Percentiles rank a stretch among this genome's conserved stretches.
Evolutionary conservation across 2,329 filamentous ascomycete genomes (phyloP).

Genomic region (Penicillium psychrosexuale): DNA sequence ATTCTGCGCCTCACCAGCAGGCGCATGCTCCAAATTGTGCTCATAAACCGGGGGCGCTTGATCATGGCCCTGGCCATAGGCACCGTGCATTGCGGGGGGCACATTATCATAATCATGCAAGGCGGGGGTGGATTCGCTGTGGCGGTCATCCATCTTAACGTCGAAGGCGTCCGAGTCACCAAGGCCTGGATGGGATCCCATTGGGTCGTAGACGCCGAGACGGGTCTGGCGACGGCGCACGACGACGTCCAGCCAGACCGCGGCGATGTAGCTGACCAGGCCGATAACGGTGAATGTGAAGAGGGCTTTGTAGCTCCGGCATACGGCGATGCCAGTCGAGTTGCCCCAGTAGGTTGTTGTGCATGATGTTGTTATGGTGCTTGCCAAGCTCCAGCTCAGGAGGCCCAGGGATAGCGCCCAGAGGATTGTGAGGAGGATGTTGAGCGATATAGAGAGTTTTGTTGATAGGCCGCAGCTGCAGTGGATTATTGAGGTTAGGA

Average conservation of each 20-base stretch:
- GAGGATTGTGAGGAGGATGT: conserved; percentile 48
- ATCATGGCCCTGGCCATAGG: not conserved
- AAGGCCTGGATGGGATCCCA: conserved; percentile 34
- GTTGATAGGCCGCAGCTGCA: conserved; percentile 53
- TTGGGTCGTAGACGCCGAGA: conserved; percentile 49
- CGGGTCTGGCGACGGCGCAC: conserved; percentile 46
- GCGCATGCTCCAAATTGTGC: conserved; percentile 19
- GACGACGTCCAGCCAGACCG: conserved; percentile 51
- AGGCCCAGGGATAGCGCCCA: conserved; percentile 54
- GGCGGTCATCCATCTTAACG: conserved; percentile 34
- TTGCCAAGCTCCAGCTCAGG: conserved; percentile 53
- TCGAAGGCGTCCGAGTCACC: conserved; percentile 32
- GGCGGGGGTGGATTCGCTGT: conserved; percentile 13
- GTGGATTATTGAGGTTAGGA: conserved; percentile 52
- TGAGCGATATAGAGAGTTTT: conserved; percentile 50
- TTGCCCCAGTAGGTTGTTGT: conserved; percentile 52
- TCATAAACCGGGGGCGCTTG: not conserved
- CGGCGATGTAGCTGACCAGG: conserved; percentile 45
- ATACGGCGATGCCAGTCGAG: conserved; percentile 54
- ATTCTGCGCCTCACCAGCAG: conserved; percentile 26
- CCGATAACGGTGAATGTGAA: conserved; percentile 55
- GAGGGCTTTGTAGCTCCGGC: conserved; percentile 58
- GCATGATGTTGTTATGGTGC: conserved; percentile 54
- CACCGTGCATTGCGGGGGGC: conserved; percentile 6
- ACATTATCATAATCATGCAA: conserved; percentile 12